phyloP scores from a whole-genome alignment of 2,329 filamentous ascomycete species.

The Scopulariopsis brevicaulis region DNA sequence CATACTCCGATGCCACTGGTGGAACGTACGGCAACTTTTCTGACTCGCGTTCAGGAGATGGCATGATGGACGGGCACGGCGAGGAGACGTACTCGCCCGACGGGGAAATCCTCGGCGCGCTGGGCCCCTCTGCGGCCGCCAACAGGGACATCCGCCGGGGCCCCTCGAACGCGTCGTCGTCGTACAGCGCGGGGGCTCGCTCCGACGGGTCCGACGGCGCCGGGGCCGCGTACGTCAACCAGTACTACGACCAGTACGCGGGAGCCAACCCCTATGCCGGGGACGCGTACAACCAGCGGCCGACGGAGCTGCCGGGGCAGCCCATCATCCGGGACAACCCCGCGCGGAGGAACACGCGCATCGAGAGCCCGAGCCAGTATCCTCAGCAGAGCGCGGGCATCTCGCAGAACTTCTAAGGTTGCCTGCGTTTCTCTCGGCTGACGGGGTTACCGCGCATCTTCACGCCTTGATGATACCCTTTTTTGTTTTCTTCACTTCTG shows the following conservation, averaged over 20 bases:
- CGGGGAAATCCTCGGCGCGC: conserved; percentile 71
- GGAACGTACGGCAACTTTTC: conserved; percentile 54
- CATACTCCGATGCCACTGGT: conserved; percentile 65
- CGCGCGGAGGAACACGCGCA: conserved; percentile 84
- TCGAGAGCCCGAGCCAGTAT: conserved; percentile 81
- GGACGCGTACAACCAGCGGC: conserved; percentile 21
- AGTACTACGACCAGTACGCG: conserved; percentile 49
- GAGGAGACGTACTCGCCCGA: conserved; percentile 48
- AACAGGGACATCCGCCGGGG: conserved; percentile 71
- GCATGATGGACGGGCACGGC: conserved; percentile 31
- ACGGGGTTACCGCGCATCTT: neutral
- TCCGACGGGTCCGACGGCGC: conserved; percentile 56
- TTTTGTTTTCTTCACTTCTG: neutral
- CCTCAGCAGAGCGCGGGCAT: conserved; percentile 92
- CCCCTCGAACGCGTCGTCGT: conserved; percentile 90
- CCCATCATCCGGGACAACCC: conserved; percentile 90
- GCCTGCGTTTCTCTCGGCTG: neutral
- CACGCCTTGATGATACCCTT: conserved; percentile 3
- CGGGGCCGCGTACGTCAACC: conserved; percentile 34
- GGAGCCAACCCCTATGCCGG: conserved; percentile 44
- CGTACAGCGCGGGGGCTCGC: conserved; percentile 72
- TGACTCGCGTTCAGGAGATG: conserved; percentile 60
- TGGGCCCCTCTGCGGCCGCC: conserved; percentile 62
- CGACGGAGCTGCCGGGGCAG: conserved; percentile 39
- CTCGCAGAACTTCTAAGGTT: conserved; percentile 79